A percentile compares a stretch with the other conserved stretches of the same genome.
phyloP scores from a whole-genome alignment of 176 grass and related monocot species.

The Phragmites australis region DNA sequence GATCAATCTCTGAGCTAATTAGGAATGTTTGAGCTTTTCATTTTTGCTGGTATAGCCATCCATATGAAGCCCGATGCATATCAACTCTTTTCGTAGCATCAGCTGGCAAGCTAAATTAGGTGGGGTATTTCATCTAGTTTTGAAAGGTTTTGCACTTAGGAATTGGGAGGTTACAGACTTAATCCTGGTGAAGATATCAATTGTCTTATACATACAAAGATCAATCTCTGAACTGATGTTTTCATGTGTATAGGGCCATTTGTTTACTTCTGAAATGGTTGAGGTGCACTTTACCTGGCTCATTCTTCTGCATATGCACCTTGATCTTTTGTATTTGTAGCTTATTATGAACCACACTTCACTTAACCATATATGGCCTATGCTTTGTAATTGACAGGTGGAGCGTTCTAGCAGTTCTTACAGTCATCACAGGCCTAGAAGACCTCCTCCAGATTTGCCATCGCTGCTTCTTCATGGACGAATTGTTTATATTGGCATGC shows the following conservation, averaged over 20 bases:
- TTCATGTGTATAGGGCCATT: background rate
- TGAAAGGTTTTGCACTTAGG: background rate
- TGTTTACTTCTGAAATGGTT: constrained; percentile 20
- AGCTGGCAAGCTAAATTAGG: constrained; percentile 7
- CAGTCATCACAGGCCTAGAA: constrained; percentile 56
- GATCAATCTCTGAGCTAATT: background rate
- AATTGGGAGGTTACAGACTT: background rate
- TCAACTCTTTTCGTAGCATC: background rate
- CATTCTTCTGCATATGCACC: background rate
- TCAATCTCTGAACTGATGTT: background rate
- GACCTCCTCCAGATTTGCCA: constrained; percentile 74
- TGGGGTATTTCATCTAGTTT: background rate
- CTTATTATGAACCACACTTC: constrained; percentile 4
- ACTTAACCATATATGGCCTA: constrained; percentile 8
- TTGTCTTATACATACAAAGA: background rate
- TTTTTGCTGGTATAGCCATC: too few relatives aligned
- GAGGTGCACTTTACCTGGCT: background rate
- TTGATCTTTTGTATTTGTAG: constrained; percentile 23
- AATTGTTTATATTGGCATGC: constrained; percentile 82
- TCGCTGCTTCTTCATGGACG: constrained; percentile 80
- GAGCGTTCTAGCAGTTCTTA: constrained; percentile 65
- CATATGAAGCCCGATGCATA: background rate
- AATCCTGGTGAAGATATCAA: background rate
- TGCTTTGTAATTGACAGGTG: constrained; percentile 41
- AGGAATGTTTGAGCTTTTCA: background rate